Base-by-base conservation (phyloP, 192 early-diverging fungal genomes). In the Irineochytrium annulatum region DNA sequence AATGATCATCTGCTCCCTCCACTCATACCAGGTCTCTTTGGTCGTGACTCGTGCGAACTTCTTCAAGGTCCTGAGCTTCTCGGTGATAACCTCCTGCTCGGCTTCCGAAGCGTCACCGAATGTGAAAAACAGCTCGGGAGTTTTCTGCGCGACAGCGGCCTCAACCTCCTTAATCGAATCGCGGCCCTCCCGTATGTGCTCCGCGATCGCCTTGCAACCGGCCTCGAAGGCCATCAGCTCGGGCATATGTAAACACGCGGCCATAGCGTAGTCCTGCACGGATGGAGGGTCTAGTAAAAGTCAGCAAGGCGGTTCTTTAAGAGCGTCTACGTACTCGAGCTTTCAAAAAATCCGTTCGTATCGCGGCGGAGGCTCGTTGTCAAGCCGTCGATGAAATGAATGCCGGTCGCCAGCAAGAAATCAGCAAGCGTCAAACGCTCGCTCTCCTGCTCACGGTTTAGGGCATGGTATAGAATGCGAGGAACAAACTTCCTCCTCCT, bases 141-240 rank as follows among this genome's bases (percentile, higher is more conserved):
- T 48, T 19, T 52, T 51, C 19, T 43, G 48, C 39, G 24, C 51
- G n/a, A 63, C 46, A 24, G 59, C 65, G 2, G 22, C 54, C 41
- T 71, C 73, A 22, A 58, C 28, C 3, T 52, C 41, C 55, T 20
- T 30, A 3, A 75, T 48, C 3, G 62, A 35, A 31, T 56, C 35
- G 35, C 65, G 32, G 2, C 65, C 54, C 34, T 64, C 68, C 11
- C 63, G 49, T 27, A 75, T 67, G 28, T 57, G 32, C 2, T 63
- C 39, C 32, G 43, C 27, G 22, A 75, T 33, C 19, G 49, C 59
- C 43, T 58, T 59, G 35, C 73, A 75, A 24, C 65, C 60, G 67
- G 68, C 59, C 46, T 75, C 73, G 26, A 54, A 70, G 13, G 61
- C 59, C 27, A 30, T 57, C 45, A 75, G 44, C 43, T 75, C 73